A percentile compares a stretch with the other conserved stretches of the same genome.
Evolutionary conservation across 345 rosid genomes (phyloP).

Genomic region (Limnanthes douglasii): DNA sequence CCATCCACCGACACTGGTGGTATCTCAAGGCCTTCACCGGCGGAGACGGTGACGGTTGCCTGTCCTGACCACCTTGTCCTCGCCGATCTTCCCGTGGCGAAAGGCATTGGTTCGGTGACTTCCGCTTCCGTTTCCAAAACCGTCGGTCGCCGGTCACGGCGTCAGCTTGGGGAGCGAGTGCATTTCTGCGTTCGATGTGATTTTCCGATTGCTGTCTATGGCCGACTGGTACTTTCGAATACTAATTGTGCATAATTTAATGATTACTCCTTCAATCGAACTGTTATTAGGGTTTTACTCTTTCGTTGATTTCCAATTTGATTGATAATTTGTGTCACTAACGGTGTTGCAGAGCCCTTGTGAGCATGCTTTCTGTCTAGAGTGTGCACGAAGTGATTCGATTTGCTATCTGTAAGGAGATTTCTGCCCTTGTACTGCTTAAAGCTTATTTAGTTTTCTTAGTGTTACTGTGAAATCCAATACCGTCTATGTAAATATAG

Average conservation of each 20-base stretch:
- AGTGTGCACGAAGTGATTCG: slow-evolving; percentile 95
- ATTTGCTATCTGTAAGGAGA: slow-evolving; percentile 79
- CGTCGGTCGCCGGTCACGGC: slow-evolving; percentile 79
- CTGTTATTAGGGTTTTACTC: neutral
- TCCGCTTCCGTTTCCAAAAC: slow-evolving; percentile 44
- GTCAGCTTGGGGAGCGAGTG: slow-evolving; percentile 90
- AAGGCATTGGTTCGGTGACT: slow-evolving; percentile 76
- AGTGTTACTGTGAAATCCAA: neutral
- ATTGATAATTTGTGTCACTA: neutral
- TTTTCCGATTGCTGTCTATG: slow-evolving; percentile 88
- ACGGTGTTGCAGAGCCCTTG: slow-evolving; percentile 71
- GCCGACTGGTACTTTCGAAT: slow-evolving; percentile 58
- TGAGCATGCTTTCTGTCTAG: slow-evolving; percentile 87
- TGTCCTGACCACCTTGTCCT: slow-evolving; percentile 96
- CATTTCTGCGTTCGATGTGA: slow-evolving; percentile 97
- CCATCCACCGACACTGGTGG: slow-evolving; percentile 41
- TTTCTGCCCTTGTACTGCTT: slow-evolving; percentile 6
- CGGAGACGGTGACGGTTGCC: slow-evolving; percentile 78
- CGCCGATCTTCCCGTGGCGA: slow-evolving; percentile 96
- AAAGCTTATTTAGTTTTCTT: neutral
- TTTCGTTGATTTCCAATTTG: neutral
- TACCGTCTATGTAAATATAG: neutral
- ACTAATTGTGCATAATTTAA: neutral
- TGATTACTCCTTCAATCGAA: neutral
- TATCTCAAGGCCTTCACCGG: slow-evolving; percentile 34